Percentiles rank a stretch among this genome's conserved stretches.
phyloP scores from a whole-genome alignment of 2,329 filamentous ascomycete genomes.

The Ascochyta koolunga region DNA sequence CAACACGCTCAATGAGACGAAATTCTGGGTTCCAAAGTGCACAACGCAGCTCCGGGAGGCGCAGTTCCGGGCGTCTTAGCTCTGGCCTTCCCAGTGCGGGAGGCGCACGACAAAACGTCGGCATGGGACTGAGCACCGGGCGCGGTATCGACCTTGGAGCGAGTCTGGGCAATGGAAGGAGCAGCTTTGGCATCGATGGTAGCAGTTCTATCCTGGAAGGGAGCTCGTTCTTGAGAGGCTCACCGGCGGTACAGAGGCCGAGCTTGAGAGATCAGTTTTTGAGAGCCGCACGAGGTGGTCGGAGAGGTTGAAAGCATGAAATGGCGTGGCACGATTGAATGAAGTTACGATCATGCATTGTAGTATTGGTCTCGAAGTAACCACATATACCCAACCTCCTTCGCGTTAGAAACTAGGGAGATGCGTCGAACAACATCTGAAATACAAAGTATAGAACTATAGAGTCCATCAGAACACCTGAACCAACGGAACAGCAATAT shows the following conservation, averaged over 20 bases:
- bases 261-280: conserved; percentile 38
- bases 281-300: conserved; percentile 25
- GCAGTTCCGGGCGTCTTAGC: conserved; percentile 8
- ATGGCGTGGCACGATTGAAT: conserved; percentile 5
- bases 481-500: no score
- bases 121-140: conserved; percentile 3
- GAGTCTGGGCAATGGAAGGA: conserved; percentile 32
- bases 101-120: conserved; percentile 1
- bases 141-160: conserved; percentile 25
- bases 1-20: conserved; percentile 23
- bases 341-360: conserved; percentile 14
- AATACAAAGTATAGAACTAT: not conserved
- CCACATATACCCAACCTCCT: not conserved
- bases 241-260: conserved; percentile 37
- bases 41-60: conserved; percentile 25
- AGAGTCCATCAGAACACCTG: not conserved
- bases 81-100: conserved; percentile 6
- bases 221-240: conserved; percentile 45
- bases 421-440: not conserved
- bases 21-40: conserved; percentile 31
- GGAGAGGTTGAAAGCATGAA: conserved; percentile 18
- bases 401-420: not conserved
- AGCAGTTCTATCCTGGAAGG: conserved; percentile 46
- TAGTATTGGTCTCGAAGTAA: not conserved
- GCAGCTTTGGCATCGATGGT: conserved; percentile 42